These are phyloP conservation scores for Phalaenopsis equestris DNA, from an alignment of 106 monocot genomes.

Conservation along the genomic window DNA sequence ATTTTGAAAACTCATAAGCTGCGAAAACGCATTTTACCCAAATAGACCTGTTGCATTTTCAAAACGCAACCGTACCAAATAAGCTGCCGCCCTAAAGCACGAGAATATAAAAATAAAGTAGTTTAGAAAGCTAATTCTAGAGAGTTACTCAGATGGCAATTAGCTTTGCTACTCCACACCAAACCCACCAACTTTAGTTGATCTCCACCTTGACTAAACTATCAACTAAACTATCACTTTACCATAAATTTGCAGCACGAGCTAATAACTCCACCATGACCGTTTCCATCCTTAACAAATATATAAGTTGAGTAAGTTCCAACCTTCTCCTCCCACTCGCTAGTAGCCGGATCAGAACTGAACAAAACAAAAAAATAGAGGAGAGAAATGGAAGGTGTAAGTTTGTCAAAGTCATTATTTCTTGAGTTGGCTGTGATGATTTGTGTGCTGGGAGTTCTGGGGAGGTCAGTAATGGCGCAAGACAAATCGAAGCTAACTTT, in stretches of 20 bases:
- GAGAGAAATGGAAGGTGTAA: not conserved
- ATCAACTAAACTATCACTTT: too few species aligned
- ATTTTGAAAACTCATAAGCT: too few species aligned
- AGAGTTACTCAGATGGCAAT: conserved; percentile 1
- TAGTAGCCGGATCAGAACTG: not conserved
- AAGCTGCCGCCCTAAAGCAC: not conserved
- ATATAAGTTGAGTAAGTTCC: not conserved
- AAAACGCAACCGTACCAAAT: not conserved
- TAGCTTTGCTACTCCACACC: conserved; percentile 23
- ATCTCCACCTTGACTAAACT: conserved; percentile 26
- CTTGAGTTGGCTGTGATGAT: not conserved
- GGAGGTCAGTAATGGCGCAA: conserved; percentile 19
- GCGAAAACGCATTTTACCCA: too few species aligned
- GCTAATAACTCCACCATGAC: not conserved
- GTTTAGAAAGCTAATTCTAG: not conserved
- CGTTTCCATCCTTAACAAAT: not conserved
- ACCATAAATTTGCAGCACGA: not conserved
- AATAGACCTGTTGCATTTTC: too few species aligned
- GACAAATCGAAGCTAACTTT: conserved; percentile 51
- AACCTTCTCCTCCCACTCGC: not conserved
- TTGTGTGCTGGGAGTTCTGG: not conserved
- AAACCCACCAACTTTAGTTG: conserved; percentile 21
- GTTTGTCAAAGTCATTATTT: not conserved
- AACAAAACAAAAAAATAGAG: too few species aligned
- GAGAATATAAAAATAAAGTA: not conserved